phyloP scores from a whole-genome alignment of 768 basidiomycete species.

The Collybia sordida region DNA sequence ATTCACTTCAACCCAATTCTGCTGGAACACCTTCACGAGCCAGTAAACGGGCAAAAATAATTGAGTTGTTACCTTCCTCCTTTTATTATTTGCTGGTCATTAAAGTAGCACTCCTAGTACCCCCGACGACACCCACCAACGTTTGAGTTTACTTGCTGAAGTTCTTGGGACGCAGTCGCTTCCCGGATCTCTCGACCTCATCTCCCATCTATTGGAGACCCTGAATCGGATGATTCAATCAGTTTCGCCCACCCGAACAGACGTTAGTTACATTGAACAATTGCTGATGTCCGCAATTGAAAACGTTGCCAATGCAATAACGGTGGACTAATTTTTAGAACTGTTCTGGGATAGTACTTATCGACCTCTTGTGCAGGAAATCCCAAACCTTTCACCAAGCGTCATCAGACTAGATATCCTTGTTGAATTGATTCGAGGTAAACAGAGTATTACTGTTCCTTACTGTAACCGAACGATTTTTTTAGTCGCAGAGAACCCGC shows the following conservation, averaged over 20 bases:
- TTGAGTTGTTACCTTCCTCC: conserved; percentile 45
- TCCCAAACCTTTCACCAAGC: conserved; percentile 50
- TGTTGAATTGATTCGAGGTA: conserved; percentile 84
- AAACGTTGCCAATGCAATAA: conserved; percentile 54
- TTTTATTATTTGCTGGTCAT: background rate
- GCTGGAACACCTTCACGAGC: conserved; percentile 44
- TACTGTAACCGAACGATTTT: conserved; percentile 3
- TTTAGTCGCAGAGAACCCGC: conserved; percentile 84
- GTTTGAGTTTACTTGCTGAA: conserved; percentile 65
- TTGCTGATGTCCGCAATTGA: conserved; percentile 82
- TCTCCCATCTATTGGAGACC: conserved; percentile 70
- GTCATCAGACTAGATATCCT: conserved; percentile 80
- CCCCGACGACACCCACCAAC: conserved; percentile 40
- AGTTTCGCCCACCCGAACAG: conserved; percentile 53
- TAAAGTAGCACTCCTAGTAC: conserved; percentile 16
- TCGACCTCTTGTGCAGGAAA: conserved; percentile 38
- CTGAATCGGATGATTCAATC: conserved; percentile 65
- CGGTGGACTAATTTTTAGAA: conserved; percentile 34
- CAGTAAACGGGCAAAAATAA: conserved; percentile 59
- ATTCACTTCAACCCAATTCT: conserved; percentile 44
- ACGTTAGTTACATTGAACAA: conserved; percentile 78
- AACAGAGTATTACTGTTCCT: conserved; percentile 10
- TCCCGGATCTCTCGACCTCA: conserved; percentile 69
- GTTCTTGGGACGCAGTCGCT: conserved; percentile 63
- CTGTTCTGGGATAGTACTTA: background rate